Evolutionary conservation across 2,329 filamentous ascomycete genomes (phyloP), one percentile per base, ranked within the genome.

Genomic region (Hypoxylon sp.): DNA sequence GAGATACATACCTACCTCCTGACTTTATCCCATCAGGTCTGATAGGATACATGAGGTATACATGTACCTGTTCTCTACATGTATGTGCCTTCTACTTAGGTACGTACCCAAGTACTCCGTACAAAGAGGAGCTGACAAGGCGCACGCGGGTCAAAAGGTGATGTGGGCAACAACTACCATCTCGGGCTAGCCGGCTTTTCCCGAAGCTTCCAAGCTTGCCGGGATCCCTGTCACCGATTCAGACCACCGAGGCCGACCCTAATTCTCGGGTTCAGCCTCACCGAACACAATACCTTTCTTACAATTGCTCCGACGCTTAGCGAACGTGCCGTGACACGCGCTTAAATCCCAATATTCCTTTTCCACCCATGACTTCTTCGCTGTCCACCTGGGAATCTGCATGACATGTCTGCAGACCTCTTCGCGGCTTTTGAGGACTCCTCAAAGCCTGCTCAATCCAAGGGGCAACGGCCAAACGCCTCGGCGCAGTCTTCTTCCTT

Each of bases 331-430:
- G 13, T 49, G 33, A 44, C 37, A 56, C 37, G 17, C 35, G 25
- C 40, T 56, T 48, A 42, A 42, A 27, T 27, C 46, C 56, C 8
- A 17, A 46, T 48, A 11, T 11, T 42, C 5, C 40, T 51, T 30
- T 35, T 33, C n/a, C 27, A 44, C 37, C 3, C 37, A 17, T 51
- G 55, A 42, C 6, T 2, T 6, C 8, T 17, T 31, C 42, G 60
- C 7, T 49, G 10, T 37, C 14, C 13, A 48, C 6, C 42, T 55
- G 42, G 49, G 10, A 8, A 3, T 31, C 7, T 64, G 40, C 46
- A 61, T 62, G 46, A 55, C 61, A 91, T 91, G 89, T 91, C 89
- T 73, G 87, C 88, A 69, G 88, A 91, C 78, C 85, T 91, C 64
- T 89, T 91, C 75, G 89, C 88, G 61, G 87, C 89, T 72, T 90